Evolutionary conservation across 2,329 filamentous ascomycete genomes (phyloP).

Genomic region (Calonectria leucothoes): DNA sequence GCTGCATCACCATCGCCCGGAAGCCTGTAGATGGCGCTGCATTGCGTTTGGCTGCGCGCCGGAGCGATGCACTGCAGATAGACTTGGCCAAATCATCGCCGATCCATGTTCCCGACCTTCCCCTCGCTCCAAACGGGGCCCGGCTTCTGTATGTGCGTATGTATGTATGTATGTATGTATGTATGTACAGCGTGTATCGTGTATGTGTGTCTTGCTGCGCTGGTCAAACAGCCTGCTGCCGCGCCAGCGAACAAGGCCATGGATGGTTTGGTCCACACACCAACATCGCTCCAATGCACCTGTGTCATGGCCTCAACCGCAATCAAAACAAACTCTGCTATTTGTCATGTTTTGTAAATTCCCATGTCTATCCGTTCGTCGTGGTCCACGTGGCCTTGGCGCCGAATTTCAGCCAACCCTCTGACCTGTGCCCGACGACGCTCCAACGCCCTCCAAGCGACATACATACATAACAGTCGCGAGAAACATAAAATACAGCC

Average conservation of each 20-base stretch:
- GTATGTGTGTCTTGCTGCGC: slow-evolving; percentile 7
- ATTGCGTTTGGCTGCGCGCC: neutral
- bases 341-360: slow-evolving; percentile 4
- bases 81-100: slow-evolving; percentile 3
- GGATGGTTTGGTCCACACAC: neutral
- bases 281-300: slow-evolving; percentile 4
- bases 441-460: slow-evolving; percentile 1
- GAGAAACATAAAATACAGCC: neutral
- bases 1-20: neutral
- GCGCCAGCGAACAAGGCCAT: neutral
- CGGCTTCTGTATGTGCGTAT: neutral
- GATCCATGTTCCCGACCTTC: slow-evolving; percentile 17
- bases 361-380: slow-evolving; percentile 21
- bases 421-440: slow-evolving; percentile 4
- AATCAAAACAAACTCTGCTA: slow-evolving; percentile 1
- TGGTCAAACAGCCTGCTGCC: slow-evolving; percentile 6
- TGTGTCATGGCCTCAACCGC: neutral
- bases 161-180: neutral
- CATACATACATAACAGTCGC: slow-evolving; percentile 2
- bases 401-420: neutral
- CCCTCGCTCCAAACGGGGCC: neutral
- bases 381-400: slow-evolving; percentile 17
- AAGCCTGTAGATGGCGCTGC: neutral
- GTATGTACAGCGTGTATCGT: neutral
- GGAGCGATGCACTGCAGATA: neutral